Conservation (phyloP, 2,329 filamentous ascomycete species). For the Penicillium sp. region DNA sequence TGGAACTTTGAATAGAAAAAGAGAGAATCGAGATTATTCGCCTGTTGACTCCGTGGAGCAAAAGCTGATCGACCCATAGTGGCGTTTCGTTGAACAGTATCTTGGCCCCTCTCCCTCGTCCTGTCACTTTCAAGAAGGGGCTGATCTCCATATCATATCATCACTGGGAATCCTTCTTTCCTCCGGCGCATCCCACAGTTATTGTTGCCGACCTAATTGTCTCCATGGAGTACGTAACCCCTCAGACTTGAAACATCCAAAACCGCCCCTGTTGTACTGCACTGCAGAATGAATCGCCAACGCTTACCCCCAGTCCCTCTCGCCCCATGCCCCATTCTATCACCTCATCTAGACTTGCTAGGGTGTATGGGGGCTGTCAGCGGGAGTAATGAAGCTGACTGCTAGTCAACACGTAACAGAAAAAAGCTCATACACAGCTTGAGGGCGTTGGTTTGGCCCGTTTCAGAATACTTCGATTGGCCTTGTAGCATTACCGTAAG, state of each 20-base stretch:
- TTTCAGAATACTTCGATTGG: background rate
- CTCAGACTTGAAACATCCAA: background rate
- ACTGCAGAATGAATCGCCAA: background rate
- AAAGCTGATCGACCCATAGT: background rate
- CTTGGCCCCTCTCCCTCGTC: no score
- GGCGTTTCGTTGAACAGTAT: no score
- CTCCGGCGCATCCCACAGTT: background rate
- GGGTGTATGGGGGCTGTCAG: background rate
- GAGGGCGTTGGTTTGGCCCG: background rate
- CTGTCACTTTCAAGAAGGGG: background rate
- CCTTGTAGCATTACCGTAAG: background rate
- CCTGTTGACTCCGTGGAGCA: background rate
- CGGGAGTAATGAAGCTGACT: background rate
- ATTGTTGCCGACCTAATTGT: background rate
- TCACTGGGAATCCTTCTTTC: background rate
- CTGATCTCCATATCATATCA: no score
- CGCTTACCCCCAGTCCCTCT: background rate
- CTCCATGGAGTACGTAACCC: background rate
- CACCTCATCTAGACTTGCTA: background rate
- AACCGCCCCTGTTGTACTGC: background rate
- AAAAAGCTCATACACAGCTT: no score
- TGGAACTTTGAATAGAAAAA: background rate
- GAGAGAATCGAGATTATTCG: background rate
- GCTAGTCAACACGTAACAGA: background rate
- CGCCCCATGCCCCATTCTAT: background rate